Evolutionary conservation across 2,329 filamentous ascomycete genomes (phyloP).

Genomic region (Alternaria sp.): DNA sequence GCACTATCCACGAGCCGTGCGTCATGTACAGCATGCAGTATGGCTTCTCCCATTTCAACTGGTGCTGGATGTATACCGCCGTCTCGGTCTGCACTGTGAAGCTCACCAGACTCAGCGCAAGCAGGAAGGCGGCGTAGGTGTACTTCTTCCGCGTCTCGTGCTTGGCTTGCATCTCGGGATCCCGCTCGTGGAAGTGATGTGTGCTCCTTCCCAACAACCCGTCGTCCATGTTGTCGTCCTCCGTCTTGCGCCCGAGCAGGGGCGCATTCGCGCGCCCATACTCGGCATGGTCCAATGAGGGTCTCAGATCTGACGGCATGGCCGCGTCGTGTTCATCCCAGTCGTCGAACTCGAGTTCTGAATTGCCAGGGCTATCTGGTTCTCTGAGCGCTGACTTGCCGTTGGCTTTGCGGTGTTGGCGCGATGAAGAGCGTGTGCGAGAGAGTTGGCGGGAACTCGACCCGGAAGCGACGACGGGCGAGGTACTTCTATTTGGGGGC

Average conservation of each 20-base stretch:
- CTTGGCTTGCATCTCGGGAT: conserved; percentile 70
- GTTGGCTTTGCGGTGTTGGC: conserved; percentile 10
- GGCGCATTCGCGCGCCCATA: conserved; percentile 58
- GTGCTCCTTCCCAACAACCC: conserved; percentile 58
- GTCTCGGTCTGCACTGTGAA: conserved; percentile 97
- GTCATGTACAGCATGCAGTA: conserved; percentile 99
- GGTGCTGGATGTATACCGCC: conserved; percentile 90
- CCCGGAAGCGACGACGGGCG: conserved; percentile 32
- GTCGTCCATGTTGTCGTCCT: conserved; percentile 47
- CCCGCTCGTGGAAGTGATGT: conserved; percentile 74
- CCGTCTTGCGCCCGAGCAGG: conserved; percentile 56
- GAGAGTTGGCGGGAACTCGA: conserved; percentile 31
- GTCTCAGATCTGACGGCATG: conserved; percentile 60
- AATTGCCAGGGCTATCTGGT: conserved; percentile 25
- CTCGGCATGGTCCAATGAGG: conserved; percentile 46
- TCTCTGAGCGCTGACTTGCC: conserved; percentile 20
- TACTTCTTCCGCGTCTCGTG: conserved; percentile 80
- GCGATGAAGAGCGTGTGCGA: conserved; percentile 27
- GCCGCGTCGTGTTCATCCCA: conserved; percentile 54
- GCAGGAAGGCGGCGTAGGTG: conserved; percentile 82
- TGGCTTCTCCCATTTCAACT: conserved; percentile 95
- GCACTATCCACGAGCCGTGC: conserved; percentile 88
- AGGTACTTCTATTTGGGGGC: conserved; percentile 15
- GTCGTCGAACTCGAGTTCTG: conserved; percentile 52
- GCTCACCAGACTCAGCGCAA: conserved; percentile 80